Conservation (phyloP, 805 yeast species). For the Sugiyamaella americana region DNA sequence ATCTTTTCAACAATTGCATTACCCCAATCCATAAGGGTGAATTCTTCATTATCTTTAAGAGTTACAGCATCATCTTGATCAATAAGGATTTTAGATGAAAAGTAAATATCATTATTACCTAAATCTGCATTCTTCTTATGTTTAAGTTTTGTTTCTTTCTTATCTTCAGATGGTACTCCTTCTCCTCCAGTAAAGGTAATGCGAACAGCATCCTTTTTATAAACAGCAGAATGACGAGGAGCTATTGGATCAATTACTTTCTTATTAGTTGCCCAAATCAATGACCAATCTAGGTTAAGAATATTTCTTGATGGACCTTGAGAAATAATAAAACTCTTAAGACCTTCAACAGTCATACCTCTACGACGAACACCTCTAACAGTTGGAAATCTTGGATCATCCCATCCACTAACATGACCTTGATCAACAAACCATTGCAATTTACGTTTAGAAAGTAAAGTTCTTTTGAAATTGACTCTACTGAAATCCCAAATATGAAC, state of each 20-base stretch:
- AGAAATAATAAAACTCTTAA: slow-evolving; percentile 83
- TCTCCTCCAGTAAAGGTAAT: slow-evolving; percentile 54
- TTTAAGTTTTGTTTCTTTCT: slow-evolving; percentile 71
- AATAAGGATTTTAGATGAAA: slow-evolving; percentile 55
- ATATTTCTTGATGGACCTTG: slow-evolving; percentile 99
- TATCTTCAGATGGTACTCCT: slow-evolving; percentile 47
- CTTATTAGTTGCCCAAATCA: slow-evolving; percentile 97
- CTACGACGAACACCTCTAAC: slow-evolving; percentile 99
- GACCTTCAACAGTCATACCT: slow-evolving; percentile 99
- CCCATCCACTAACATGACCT: slow-evolving; percentile 86
- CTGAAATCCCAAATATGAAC: slow-evolving; percentile 98
- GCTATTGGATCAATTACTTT: slow-evolving; percentile 95
- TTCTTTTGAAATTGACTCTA: slow-evolving; percentile 93
- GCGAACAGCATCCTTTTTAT: slow-evolving; percentile 56
- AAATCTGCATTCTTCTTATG: slow-evolving; percentile 93
- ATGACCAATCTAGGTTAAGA: slow-evolving; percentile 94
- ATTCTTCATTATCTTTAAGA: slow-evolving; percentile 77
- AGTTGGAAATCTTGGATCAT: slow-evolving; percentile 99
- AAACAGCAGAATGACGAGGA: slow-evolving; percentile 88
- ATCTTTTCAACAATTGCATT: slow-evolving; percentile 74
- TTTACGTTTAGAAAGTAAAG: slow-evolving; percentile 93
- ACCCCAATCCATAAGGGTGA: slow-evolving; percentile 99
- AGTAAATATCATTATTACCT: slow-evolving; percentile 76
- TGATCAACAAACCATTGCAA: slow-evolving; percentile 99
- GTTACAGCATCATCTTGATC: slow-evolving; percentile 84